These are phyloP conservation scores for Plasmodium vinckei DNA, from an alignment of 169 alveolate species.

Conservation along the genomic window DNA sequence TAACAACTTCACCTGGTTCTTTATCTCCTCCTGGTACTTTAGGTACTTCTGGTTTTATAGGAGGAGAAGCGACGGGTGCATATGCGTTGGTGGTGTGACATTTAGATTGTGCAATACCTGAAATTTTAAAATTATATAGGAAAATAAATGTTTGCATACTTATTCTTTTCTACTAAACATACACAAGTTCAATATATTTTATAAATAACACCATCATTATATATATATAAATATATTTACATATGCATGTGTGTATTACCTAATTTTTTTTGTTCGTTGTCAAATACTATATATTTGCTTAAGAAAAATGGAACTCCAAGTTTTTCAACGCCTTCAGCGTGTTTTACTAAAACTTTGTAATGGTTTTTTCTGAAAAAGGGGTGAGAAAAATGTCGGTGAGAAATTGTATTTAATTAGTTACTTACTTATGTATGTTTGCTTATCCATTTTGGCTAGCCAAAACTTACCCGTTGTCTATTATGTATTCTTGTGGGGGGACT, in stretches of 20 bases:
- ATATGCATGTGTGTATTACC: slow-evolving; percentile 6
- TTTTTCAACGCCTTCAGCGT: not conserved
- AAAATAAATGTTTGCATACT: no score
- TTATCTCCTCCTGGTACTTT: no score
- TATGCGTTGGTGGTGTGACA: no score
- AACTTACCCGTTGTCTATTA: slow-evolving; percentile 49
- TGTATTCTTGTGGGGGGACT: slow-evolving; percentile 30
- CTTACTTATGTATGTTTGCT: not conserved
- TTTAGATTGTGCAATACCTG: no score
- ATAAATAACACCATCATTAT: not conserved
- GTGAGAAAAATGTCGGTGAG: not conserved
- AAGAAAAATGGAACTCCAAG: slow-evolving; percentile 55
- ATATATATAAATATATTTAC: not conserved
- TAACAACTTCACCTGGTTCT: no score
- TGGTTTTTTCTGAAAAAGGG: slow-evolving; percentile 15
- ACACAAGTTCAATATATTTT: no score
- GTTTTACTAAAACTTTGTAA: slow-evolving; percentile 39
- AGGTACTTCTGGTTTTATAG: no score
- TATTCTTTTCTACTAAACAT: no score
- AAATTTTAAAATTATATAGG: no score
- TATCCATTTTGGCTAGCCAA: not conserved
- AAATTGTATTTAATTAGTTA: not conserved
- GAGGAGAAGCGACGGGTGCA: no score
- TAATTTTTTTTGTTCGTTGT: slow-evolving; percentile 37
- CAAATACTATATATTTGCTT: slow-evolving; percentile 51